Evolutionary conservation across 306 rosid species (phyloP).

Genomic region (Vigna mungo): DNA sequence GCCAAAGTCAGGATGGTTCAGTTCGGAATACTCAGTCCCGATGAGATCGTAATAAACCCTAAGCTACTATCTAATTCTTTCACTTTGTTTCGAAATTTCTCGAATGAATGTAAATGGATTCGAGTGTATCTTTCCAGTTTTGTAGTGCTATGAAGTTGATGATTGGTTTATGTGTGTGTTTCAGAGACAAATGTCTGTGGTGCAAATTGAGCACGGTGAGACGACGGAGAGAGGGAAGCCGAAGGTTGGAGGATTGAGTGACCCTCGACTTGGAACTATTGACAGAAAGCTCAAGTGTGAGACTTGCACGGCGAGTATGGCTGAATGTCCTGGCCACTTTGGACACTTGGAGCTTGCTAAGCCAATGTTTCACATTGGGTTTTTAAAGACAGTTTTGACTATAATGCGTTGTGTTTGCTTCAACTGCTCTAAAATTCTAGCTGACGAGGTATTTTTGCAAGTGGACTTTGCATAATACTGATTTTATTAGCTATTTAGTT

Average conservation of each 20-base stretch:
- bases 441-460: conserved; percentile 72
- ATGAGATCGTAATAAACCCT: conserved; percentile 77
- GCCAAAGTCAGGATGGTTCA: conserved; percentile 91
- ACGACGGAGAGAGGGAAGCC: conserved; percentile 94
- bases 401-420: conserved; percentile 96
- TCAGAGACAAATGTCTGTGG: conserved; percentile 99
- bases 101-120: neutral
- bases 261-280: conserved; percentile 93
- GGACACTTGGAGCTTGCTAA: conserved; percentile 98
- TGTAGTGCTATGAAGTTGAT: neutral
- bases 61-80: neutral
- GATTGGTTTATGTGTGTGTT: conserved; percentile 40
- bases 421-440: conserved; percentile 90
- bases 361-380: conserved; percentile 98
- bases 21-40: conserved; percentile 94
- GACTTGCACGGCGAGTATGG: conserved; percentile 95
- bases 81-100: neutral
- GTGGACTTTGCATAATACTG: neutral
- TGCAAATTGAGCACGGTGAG: conserved; percentile 93
- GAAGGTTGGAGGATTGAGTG: conserved; percentile 86
- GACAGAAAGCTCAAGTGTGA: conserved; percentile 94
- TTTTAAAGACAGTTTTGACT: conserved; percentile 77
- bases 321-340: conserved; percentile 97
- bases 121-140: neutral
- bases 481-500: neutral